Evolutionary conservation across 106 monocot species (phyloP), one percentile per base, ranked within the genome.

Genomic region (Posidonia australis): DNA sequence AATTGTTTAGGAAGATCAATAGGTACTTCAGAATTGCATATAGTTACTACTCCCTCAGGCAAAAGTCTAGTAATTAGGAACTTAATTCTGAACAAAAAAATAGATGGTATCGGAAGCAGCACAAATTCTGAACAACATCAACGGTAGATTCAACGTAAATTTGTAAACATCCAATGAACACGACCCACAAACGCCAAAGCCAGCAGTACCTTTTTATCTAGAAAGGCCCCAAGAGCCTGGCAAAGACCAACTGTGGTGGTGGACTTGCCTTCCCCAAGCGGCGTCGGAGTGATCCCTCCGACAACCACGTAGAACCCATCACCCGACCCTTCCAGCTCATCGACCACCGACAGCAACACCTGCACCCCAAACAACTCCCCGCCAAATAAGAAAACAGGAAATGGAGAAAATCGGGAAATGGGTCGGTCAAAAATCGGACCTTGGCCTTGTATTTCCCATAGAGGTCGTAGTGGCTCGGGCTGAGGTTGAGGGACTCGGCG

Each of bases 371-470:
- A 67, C 51, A 31, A 72, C 2, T 7, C 7, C 36, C 36, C 23
- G 72, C 19, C 5, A 24, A 44, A 21, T 29, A 24, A 24, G 58
- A 27, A 32, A 60, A 42, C 46, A 55, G 19, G 45, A 60, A 62
- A 16, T 25, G 21, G 31, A 44, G 20, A 27, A 31, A 18, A 26
- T 9, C 49, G 59, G 29, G n/a, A n/a, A n/a, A n/a, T n/a, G n/a
- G n/a, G n/a, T n/a, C n/a, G 24, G 44, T 10, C 10, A 1, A 9
- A n/a, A 26, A 5, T 12, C 17, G 54, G 10, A 98, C 98, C 90
- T 98, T 98, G 79, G 91, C 90, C 60, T 98, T 98, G 87, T 98
- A 81, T 64, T 91, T 98, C 1, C 98, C 98, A 70, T 98, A 98
- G 12, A 88, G 79, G 66, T 98, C 98, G 77, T 87, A 98, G 77